Evolutionary conservation across 202 grass and related monocot species (phyloP).

Genomic region (Schoenoplectus tabernaemontani): DNA sequence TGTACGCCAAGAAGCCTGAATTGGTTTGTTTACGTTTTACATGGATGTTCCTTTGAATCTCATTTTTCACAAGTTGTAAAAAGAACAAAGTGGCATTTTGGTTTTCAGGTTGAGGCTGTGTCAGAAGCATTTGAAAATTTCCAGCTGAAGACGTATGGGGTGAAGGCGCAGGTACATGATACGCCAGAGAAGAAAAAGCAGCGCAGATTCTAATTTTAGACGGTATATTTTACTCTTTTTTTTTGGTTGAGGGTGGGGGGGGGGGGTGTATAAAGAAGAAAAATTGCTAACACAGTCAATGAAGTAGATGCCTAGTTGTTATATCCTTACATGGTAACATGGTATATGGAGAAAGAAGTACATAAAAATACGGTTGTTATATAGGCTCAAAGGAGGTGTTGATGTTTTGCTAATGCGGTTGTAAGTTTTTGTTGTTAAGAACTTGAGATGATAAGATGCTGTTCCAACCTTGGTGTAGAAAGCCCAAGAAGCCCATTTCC

Average conservation of each 20-base stretch:
- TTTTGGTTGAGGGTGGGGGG: no score
- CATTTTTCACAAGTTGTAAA: background rate
- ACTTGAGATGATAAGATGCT: background rate
- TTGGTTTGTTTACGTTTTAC: constrained; percentile 41
- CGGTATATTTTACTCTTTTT: background rate
- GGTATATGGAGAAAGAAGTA: background rate
- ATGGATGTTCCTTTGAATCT: background rate
- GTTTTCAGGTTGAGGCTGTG: constrained; percentile 54
- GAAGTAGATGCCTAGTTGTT: background rate
- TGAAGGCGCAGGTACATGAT: constrained; percentile 80
- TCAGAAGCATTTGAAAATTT: constrained; percentile 90
- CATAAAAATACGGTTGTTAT: constrained; percentile 4
- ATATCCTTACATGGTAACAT: no score
- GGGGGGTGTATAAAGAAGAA: constrained; percentile 11
- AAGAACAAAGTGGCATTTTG: background rate
- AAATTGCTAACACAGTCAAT: background rate
- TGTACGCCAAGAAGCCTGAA: constrained; percentile 78
- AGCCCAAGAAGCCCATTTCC: background rate
- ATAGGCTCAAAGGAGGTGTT: constrained; percentile 9
- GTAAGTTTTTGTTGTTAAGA: background rate
- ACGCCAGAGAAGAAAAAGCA: constrained; percentile 71
- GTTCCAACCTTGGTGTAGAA: background rate
- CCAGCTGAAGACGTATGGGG: constrained; percentile 64
- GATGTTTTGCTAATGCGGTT: background rate
- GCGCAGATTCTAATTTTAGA: constrained; percentile 11